phyloP scores from a whole-genome alignment of 208 protist species.

The Zelonia costaricensis region DNA sequence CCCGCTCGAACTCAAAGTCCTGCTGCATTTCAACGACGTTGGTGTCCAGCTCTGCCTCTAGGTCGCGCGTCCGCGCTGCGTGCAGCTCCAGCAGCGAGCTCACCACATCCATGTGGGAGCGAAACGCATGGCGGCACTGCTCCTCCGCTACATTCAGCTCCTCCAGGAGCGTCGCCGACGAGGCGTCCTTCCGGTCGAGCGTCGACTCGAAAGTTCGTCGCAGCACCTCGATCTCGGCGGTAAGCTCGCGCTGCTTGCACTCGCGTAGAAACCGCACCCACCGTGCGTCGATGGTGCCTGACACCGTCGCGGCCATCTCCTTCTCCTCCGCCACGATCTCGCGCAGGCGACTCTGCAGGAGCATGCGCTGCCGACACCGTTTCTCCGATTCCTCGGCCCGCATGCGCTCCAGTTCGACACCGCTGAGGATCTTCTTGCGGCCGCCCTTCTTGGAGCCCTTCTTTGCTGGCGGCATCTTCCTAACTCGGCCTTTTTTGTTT shows the following conservation, averaged over 20 bases:
- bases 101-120: slow-evolving; percentile 91
- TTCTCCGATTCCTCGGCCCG: slow-evolving; percentile 76
- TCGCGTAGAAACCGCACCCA: slow-evolving; percentile 93
- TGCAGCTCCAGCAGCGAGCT: slow-evolving; percentile 93
- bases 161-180: slow-evolving; percentile 85
- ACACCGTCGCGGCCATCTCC: slow-evolving; percentile 43
- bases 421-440: slow-evolving; percentile 55
- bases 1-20: slow-evolving; percentile 93
- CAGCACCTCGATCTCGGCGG: slow-evolving; percentile 89
- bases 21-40: slow-evolving; percentile 89
- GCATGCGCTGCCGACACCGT: slow-evolving; percentile 62
- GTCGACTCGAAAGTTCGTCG: slow-evolving; percentile 88
- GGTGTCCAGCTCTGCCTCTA: slow-evolving; percentile 91
- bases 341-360: slow-evolving; percentile 69
- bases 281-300: slow-evolving; percentile 70
- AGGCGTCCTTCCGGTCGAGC: slow-evolving; percentile 94
- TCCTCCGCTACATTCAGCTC: slow-evolving; percentile 94
- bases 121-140: slow-evolving; percentile 91
- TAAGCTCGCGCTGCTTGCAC: slow-evolving; percentile 93
- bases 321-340: slow-evolving; percentile 87
- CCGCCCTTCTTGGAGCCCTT: slow-evolving; percentile 18
- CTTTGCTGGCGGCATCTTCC: slow-evolving; percentile 27
- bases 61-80: slow-evolving; percentile 59
- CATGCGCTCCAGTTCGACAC: slow-evolving; percentile 48
- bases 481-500: neutral